Evolutionary conservation across 805 yeast genomes (phyloP).

Genomic region (Candida oleophila): DNA sequence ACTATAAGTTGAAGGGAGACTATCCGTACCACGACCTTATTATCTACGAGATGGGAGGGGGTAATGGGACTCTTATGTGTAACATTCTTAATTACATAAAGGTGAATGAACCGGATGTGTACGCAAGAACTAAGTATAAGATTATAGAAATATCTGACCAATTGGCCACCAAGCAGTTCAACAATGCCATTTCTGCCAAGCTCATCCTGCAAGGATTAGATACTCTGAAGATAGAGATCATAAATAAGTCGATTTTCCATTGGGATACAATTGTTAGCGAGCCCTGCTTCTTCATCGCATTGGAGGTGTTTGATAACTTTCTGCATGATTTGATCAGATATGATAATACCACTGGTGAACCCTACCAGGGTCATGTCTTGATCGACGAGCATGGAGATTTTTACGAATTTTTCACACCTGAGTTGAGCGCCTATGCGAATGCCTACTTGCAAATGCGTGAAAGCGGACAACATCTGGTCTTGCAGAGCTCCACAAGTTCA

Average conservation of each 20-base stretch:
- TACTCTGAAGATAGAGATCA: slow-evolving; percentile 54
- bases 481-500: slow-evolving; percentile 20
- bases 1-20: slow-evolving; percentile 60
- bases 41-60: slow-evolving; percentile 88
- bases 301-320: slow-evolving; percentile 83
- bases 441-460: slow-evolving; percentile 57
- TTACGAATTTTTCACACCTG: slow-evolving; percentile 66
- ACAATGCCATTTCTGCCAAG: slow-evolving; percentile 33
- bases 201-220: slow-evolving; percentile 46
- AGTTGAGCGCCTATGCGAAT: slow-evolving; percentile 55
- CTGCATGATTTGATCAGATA: slow-evolving; percentile 80
- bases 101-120: slow-evolving; percentile 69
- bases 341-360: slow-evolving; percentile 63
- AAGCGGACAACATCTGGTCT: slow-evolving; percentile 39
- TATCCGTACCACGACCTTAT: slow-evolving; percentile 71
- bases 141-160: slow-evolving; percentile 70
- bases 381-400: slow-evolving; percentile 74
- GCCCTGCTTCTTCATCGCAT: slow-evolving; percentile 75
- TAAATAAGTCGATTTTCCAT: slow-evolving; percentile 73
- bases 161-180: slow-evolving; percentile 56
- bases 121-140: slow-evolving; percentile 61
- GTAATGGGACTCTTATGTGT: slow-evolving; percentile 83
- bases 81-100: slow-evolving; percentile 67
- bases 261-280: slow-evolving; percentile 62
- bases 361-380: slow-evolving; percentile 76